Percentiles rank a stretch among this genome's conserved stretches.
Conservation (phyloP, 2,329 filamentous ascomycete genomes). For the Pseudocercospora crystallina region DNA sequence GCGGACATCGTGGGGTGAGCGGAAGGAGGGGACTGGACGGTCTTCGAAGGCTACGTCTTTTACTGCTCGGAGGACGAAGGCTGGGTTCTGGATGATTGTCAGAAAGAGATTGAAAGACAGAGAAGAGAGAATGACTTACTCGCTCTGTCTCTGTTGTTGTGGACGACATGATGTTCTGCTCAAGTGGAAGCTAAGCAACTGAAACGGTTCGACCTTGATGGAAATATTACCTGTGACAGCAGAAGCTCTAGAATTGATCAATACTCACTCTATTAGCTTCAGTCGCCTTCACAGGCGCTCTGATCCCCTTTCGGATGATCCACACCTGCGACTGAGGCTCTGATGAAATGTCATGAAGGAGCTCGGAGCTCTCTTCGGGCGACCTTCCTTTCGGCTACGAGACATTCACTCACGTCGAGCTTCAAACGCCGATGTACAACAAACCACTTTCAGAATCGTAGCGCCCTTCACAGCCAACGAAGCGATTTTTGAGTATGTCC, state of each 20-base stretch:
- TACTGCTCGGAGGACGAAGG: constrained; percentile 75
- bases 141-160: constrained; percentile 1
- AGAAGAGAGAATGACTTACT: background rate
- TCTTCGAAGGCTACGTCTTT: constrained; percentile 71
- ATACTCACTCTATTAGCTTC: too few species aligned
- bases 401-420: too few species aligned
- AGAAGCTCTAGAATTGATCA: background rate
- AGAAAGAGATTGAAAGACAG: background rate
- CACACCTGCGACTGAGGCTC: background rate
- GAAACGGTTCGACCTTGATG: too few species aligned
- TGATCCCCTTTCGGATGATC: background rate
- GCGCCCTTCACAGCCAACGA: too few species aligned
- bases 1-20: constrained; percentile 67
- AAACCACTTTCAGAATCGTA: too few species aligned
- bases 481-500: too few species aligned
- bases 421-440: constrained; percentile 2
- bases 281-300: too few species aligned
- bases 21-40: constrained; percentile 67
- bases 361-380: background rate
- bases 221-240: too few species aligned
- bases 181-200: too few species aligned
- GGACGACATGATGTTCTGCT: too few species aligned
- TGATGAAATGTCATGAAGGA: background rate
- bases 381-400: background rate
- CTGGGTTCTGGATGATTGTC: constrained; percentile 62